Evolutionary conservation across 2,329 filamentous ascomycete genomes (phyloP), one percentile per base, ranked within the genome.

Genomic region (Verticillium dahliae): DNA sequence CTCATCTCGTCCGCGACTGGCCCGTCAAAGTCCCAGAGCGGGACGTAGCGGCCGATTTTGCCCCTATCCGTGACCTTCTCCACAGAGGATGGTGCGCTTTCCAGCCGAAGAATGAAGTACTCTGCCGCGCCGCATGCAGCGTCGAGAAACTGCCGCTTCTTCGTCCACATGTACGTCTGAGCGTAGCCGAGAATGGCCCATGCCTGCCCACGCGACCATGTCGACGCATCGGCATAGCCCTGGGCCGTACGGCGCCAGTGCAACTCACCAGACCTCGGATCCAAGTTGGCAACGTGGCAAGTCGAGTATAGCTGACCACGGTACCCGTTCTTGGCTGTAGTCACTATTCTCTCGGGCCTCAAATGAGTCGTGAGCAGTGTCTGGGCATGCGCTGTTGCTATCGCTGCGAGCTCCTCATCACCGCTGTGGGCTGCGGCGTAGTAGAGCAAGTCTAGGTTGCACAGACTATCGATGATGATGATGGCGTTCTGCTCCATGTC

Each of bases 121-220:
- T 81, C 73, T 1, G 80, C 77, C 14, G 78, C 70, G 1, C 74
- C 73, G 5, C 76, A 74, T 0, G 81, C 75, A 0, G 79, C 77
- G 0, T 74, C 63, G 0, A 82, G 68, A 56, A 81, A 81, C 0
- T 60, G 65, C 0, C 61, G 35, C 2, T 79, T 73, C 18, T 76
- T 77, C 0, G 80, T 81, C 77, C 78, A 81, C 41, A 67, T 70
- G 61, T 80, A 82, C 0, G 76, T 78, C 63, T 81, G 80, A 1
- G 78, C 72, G 58, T 79, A 82, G 0, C 80, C 80, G 52, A 80
- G 69, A 13, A 82, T 78, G 0, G 73, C 74, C 80, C 80, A 83
- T 0, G 79, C 77, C 61, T 83, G 80, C 0, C 80, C 80, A 3
- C 80, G 71, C 1, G 75, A 71, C 80, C 80, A 83, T 0, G 78